Evolutionary conservation across 2,329 filamentous ascomycete species (phyloP), one percentile per base, ranked within the genome.

Genomic region (Diaporthe citrichinensis): DNA sequence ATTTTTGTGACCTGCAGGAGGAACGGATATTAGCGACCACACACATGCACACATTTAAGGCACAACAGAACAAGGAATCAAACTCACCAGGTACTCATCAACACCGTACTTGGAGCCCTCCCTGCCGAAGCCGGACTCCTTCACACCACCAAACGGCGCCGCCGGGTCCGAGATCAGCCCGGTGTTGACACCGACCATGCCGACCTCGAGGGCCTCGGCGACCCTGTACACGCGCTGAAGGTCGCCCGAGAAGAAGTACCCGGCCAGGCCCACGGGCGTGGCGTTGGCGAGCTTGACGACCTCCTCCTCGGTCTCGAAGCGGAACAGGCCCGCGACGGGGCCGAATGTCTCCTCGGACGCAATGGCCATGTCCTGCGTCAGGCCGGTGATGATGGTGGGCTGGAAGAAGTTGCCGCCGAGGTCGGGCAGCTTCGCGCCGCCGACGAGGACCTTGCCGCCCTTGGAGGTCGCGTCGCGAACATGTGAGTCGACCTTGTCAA

Each of bases 301-400:
- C 81, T 98, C 96, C 72, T 94, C 92, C 85, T 98, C 97, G 0
- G 93, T 95, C 62, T 94, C 90, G 82, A 98, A 99, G 67, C 92
- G 90, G 87, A 98, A 98, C 20, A 98, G 85, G 0, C 94, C 96
- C 0, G 96, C 96, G 0, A 98, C 94, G 3, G 97, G 97, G 0
- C 97, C 97, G 82, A 99, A 99, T 0, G 96, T 99, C 88, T 99
- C 97, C 84, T 98, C 96, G 1, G 87, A 87, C 6, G 94, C 93
- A 79, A 98, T 90, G 76, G 91, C 89, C 97, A 98, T 98, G 57
- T 96, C 92, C 75, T 89, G 87, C 15, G 89, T 98, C 93, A 98
- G 96, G 77, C 94, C 94, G 14, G 94, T 93, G 76, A 99, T 91
- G 57, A 98, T 94, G 0, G 97, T 98, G 3, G 95, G 95, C 81